Evolutionary conservation across 2,329 filamentous ascomycete species (phyloP).

Genomic region (Cryphonectria carpinicola): DNA sequence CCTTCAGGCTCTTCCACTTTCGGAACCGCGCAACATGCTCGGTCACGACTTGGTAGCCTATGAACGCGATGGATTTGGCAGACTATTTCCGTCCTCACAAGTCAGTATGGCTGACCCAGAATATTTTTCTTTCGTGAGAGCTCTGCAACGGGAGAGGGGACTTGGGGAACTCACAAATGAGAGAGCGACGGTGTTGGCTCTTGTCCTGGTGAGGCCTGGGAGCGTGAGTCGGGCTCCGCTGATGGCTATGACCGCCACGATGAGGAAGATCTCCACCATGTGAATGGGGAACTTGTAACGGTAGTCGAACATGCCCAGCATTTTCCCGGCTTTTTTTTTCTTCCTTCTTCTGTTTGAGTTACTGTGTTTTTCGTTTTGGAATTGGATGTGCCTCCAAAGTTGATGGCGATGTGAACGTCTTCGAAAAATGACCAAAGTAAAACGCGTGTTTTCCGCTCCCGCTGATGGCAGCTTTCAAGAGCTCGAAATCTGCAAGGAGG

Average conservation of each 20-base stretch:
- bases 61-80: constrained; percentile 23
- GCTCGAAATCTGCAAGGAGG: neutral
- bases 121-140: neutral
- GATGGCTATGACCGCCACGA: constrained; percentile 23
- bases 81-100: constrained; percentile 30
- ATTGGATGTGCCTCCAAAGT: neutral
- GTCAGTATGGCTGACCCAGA: neutral
- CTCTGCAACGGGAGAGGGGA: too few relatives aligned
- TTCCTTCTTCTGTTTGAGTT: neutral
- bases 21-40: constrained; percentile 4
- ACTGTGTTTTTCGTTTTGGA: neutral
- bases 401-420: neutral
- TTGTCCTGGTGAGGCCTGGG: constrained; percentile 17
- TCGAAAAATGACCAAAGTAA: neutral
- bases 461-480: neutral
- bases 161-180: constrained; percentile 28
- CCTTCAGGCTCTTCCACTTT: constrained; percentile 11
- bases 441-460: neutral
- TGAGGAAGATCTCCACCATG: constrained; percentile 18
- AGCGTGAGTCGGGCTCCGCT: constrained; percentile 20
- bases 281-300: constrained; percentile 27
- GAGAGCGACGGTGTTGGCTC: constrained; percentile 31
- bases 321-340: neutral
- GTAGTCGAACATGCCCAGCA: constrained; percentile 10
- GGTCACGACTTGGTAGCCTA: constrained; percentile 14